Evolutionary conservation across 2,329 filamentous ascomycete species (phyloP), one percentile per base, ranked within the genome.

Genomic region (Stagonosporopsis vannaccii): DNA sequence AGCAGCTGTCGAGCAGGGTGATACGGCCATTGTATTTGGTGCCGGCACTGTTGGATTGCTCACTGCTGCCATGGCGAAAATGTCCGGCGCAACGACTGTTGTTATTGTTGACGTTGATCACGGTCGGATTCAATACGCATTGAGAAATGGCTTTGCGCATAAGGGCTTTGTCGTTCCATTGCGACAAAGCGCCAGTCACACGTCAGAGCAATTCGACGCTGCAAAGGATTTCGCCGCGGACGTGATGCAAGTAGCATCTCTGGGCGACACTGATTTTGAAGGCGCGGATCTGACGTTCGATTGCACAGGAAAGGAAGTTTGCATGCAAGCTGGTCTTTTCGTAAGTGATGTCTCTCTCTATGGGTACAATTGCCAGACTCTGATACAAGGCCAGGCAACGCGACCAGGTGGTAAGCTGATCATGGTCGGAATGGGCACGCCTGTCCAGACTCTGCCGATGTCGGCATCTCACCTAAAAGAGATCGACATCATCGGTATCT

Each of bases 21-120:
- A 92, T 71, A 86, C 84, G 6, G 90, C 92, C 15, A 88, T 96
- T 3, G 87, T 97, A 20, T 94, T 96, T 80, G 92, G 92, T 41
- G 91, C 91, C 3, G 92, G 92, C 0, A 91, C 92, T 2, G 74
- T 78, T 49, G 76, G 76, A 11, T 61, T 78, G 22, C 63, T 78
- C 50, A 71, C 70, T 35, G 75, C 75, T 40, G 75, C 75, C 13
- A 77, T 77, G 74, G 75, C 76, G 15, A 77, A 74, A 58, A 59
- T 77, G 45, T 76, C 71, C 51, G 76, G 76, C 28, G 75, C 75
- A n/a, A 75, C 74, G 11, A 76, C 71, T 2, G 75, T 78, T 3
- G 66, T 76, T 12, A 77, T 78, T 51, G 76, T 74, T 30, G 76
- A 78, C 51, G 72, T 78, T 36, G 75, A 78, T 44, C 68, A 67